Evolutionary conservation across 2,329 filamentous ascomycete species (phyloP).

Genomic region (Hymenoscyphus fructigenus): DNA sequence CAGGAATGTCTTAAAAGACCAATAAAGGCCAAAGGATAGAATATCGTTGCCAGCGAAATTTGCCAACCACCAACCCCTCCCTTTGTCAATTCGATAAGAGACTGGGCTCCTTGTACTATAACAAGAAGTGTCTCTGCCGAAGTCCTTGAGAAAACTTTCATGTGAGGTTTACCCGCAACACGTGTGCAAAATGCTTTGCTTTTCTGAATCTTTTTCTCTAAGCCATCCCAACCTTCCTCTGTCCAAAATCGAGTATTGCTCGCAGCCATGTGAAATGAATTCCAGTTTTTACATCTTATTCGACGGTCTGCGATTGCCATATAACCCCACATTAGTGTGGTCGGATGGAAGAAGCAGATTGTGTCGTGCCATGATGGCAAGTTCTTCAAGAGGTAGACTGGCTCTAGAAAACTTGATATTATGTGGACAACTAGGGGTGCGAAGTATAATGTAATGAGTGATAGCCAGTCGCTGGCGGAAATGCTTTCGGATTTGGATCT

Average conservation of each 20-base stretch:
- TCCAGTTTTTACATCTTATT: slow-evolving; percentile 36
- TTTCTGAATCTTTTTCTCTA: slow-evolving; percentile 33
- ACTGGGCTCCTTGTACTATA: slow-evolving; percentile 26
- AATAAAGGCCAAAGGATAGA: slow-evolving; percentile 17
- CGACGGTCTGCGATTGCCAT: slow-evolving; percentile 38
- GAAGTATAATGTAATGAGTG: slow-evolving; percentile 36
- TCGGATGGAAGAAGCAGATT: slow-evolving; percentile 39
- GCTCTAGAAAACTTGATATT: slow-evolving; percentile 24
- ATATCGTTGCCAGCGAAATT: slow-evolving; percentile 15
- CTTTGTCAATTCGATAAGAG: neutral
- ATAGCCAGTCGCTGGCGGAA: slow-evolving; percentile 33
- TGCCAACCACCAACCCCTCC: neutral
- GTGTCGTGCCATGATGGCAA: slow-evolving; percentile 33
- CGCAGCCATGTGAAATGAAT: slow-evolving; percentile 32
- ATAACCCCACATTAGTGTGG: slow-evolving; percentile 41
- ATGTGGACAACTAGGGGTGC: slow-evolving; percentile 38
- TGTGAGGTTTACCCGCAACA: neutral
- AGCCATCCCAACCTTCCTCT: slow-evolving; percentile 37
- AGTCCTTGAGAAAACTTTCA: slow-evolving; percentile 12
- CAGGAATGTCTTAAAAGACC: slow-evolving; percentile 16
- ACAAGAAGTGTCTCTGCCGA: slow-evolving; percentile 26
- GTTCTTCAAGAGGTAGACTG: neutral
- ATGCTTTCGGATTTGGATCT: neutral
- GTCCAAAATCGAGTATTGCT: slow-evolving; percentile 41
- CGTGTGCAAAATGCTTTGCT: slow-evolving; percentile 19